Evolutionary conservation across 805 yeast genomes (phyloP).

Genomic region (Monosporozyma unispora): DNA sequence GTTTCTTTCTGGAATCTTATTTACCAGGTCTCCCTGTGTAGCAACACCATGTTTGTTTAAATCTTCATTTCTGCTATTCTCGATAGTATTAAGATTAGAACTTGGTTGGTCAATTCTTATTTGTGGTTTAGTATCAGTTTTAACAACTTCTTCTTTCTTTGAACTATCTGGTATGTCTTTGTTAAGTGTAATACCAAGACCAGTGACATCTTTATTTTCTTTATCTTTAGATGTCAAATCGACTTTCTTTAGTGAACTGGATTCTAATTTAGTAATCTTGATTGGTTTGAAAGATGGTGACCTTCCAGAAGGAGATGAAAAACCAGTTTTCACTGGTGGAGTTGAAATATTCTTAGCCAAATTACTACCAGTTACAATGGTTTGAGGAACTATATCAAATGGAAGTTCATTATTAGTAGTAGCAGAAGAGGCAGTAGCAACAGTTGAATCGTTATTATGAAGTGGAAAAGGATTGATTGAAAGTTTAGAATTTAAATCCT

Average conservation of each 20-base stretch:
- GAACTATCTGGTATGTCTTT: neutral
- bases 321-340: neutral
- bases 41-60: neutral
- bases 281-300: slow-evolving; percentile 1
- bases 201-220: neutral
- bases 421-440: neutral
- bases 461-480: neutral
- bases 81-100: neutral
- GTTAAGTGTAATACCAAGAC: slow-evolving; percentile 2
- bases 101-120: neutral
- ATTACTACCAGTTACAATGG: no score
- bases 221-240: slow-evolving; percentile 1
- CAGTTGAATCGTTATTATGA: neutral
- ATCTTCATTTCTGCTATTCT: neutral
- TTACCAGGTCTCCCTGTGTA: neutral
- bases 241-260: slow-evolving; percentile 2
- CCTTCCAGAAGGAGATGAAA: neutral
- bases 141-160: neutral
- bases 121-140: neutral
- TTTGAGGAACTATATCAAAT: no score
- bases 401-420: no score
- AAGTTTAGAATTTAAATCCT: neutral
- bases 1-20: neutral
- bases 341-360: neutral
- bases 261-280: slow-evolving; percentile 5